Evolutionary conservation across 1,284 basidiomycete species (phyloP), one percentile per base, ranked within the genome.

Genomic region (Marasmius tenuissimus): DNA sequence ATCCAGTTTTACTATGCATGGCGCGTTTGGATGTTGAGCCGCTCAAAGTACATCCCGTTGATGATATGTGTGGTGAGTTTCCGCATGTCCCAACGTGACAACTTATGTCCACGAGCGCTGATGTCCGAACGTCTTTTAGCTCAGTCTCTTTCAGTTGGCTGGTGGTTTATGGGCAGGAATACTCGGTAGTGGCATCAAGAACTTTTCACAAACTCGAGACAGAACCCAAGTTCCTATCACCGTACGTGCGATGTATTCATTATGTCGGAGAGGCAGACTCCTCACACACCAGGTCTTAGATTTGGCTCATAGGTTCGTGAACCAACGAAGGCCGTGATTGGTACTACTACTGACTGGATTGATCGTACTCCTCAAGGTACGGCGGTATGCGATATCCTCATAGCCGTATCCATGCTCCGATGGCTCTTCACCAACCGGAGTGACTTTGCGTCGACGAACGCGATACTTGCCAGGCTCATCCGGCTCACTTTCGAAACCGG

Each of bases 1-100:
- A 67, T 67, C 4, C 74, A 75, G 54, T 55, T 70, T 2, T 75
- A 73, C 65, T 73, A 65, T 54, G 67, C 67, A n/a, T 73, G 71
- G 67, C 54, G 72, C 66, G 49, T 60, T 10, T 53, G 59, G 48
- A 33, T 60, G 8, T 37, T 53, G n/a, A 20, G 39, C 52, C 58
- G 35, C 37, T 48, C 34, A 34, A 50, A 12, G 6, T 39, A 18
- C 10, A 9, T 34, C 27, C 27, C 27, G 4, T 27, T 27, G 27
- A 27, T 27, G 27, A 33, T 53, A 34, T 20, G 38, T 53, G 18
- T 27, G 27, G 27, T 27, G 27, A 27, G 27, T 4, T 27, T 27
- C 27, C 27, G 27, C 27, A 27, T 27, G 27, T 27, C 4, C 27
- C 27, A 27, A 4, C 27, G 27, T 27, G 27, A 27, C 27, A 27